A percentile compares a stretch with the other conserved stretches of the same genome.
These are phyloP conservation scores for Lepidopterella palustris DNA, from an alignment of 495 filamentous ascomycete species.

Conservation along the genomic window DNA sequence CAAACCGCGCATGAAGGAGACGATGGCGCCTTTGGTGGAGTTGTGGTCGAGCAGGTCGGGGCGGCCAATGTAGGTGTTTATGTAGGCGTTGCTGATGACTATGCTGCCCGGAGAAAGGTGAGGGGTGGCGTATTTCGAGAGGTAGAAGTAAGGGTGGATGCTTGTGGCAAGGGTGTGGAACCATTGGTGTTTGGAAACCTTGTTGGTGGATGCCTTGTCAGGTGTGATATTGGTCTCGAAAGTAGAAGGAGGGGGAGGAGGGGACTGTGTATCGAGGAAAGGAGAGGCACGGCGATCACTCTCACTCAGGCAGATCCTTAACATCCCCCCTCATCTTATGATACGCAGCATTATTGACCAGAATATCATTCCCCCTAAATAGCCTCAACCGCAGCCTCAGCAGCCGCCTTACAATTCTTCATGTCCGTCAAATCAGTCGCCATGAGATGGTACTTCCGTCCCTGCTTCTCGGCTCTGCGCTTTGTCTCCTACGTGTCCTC, in stretches of 20 bases:
- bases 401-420: conserved; percentile 62
- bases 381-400: conserved; percentile 56
- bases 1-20: conserved; percentile 72
- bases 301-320: conserved; percentile 63
- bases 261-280: no score
- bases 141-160: conserved; percentile 41
- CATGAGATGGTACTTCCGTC: conserved; percentile 54
- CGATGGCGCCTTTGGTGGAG: conserved; percentile 73
- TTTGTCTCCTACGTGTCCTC: conserved; percentile 71
- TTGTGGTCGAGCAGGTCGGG: conserved; percentile 84
- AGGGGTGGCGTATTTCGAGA: conserved; percentile 70
- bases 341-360: conserved; percentile 75
- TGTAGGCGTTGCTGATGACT: conserved; percentile 77
- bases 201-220: no score
- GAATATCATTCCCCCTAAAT: conserved; percentile 66
- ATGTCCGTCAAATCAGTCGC: conserved; percentile 55
- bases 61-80: conserved; percentile 78
- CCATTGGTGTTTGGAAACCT: conserved; percentile 61
- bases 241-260: not conserved
- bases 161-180: conserved; percentile 43
- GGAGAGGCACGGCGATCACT: no score
- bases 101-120: conserved; percentile 70
- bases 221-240: not conserved
- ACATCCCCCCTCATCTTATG: conserved; percentile 73
- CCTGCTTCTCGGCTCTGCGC: conserved; percentile 57